Conservation (phyloP, 1,284 basidiomycete species). For the Boletus smithii region DNA sequence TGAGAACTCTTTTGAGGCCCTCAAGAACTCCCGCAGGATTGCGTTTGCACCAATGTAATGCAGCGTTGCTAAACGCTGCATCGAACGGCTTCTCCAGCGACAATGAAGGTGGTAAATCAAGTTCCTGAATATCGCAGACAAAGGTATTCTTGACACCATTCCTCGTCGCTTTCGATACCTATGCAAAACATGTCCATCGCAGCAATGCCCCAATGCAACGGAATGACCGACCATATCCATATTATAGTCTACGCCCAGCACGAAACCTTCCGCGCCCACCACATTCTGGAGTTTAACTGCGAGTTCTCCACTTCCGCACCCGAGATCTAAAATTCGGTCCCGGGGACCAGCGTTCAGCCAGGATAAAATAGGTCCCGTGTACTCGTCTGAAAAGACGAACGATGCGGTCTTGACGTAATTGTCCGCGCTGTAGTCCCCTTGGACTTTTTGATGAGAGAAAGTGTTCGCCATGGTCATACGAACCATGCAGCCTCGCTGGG, state of each 20-base stretch:
- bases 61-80: conserved; percentile 75
- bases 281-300: conserved; percentile 53
- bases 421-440: conserved; percentile 45
- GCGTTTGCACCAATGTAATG: conserved; percentile 81
- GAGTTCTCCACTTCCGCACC: conserved; percentile 80
- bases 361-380: conserved; percentile 57
- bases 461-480: conserved; percentile 10
- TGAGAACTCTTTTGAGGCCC: conserved; percentile 58
- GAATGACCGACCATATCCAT: conserved; percentile 61
- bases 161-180: conserved; percentile 57
- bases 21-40: conserved; percentile 65
- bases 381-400: conserved; percentile 73
- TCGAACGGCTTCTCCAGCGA: conserved; percentile 46
- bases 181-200: not conserved
- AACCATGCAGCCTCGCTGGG: not conserved
- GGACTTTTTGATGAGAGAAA: not conserved
- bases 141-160: conserved; percentile 49
- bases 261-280: conserved; percentile 53
- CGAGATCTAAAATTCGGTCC: conserved; percentile 74
- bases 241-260: conserved; percentile 70
- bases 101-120: conserved; percentile 35
- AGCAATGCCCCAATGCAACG: not conserved
- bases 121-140: conserved; percentile 51
- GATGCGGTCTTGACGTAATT: conserved; percentile 57
- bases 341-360: conserved; percentile 62